Conservation (phyloP, 768 basidiomycete genomes). For the Leccinellum luteum region DNA sequence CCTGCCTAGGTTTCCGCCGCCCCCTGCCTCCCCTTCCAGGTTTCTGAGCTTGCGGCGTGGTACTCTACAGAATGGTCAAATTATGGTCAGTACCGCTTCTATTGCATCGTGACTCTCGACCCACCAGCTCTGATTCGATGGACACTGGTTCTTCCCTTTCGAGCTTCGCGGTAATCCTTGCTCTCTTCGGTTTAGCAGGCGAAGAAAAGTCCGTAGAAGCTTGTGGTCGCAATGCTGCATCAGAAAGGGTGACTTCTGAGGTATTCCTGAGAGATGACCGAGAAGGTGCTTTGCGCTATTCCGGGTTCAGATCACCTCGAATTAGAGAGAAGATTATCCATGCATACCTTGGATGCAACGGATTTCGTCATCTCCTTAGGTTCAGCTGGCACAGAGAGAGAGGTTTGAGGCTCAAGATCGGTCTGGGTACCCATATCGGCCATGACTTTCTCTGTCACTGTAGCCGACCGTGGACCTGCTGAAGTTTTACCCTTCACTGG, state of each 20-base stretch:
- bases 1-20: slow-evolving; percentile 26
- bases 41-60: slow-evolving; percentile 13
- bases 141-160: slow-evolving; percentile 24
- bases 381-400: slow-evolving; percentile 10
- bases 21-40: slow-evolving; percentile 13
- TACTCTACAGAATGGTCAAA: slow-evolving; percentile 6
- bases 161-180: slow-evolving; percentile 28
- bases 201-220: slow-evolving; percentile 19
- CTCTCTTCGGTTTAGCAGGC: slow-evolving; percentile 29
- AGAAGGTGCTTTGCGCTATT: slow-evolving; percentile 31
- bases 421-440: slow-evolving; percentile 29
- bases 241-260: slow-evolving; percentile 11
- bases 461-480: background rate
- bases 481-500: slow-evolving; percentile 12
- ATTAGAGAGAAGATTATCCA: background rate
- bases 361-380: slow-evolving; percentile 21
- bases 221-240: slow-evolving; percentile 14
- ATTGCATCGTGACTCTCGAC: slow-evolving; percentile 4
- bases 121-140: slow-evolving; percentile 13
- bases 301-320: slow-evolving; percentile 4
- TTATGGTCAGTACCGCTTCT: slow-evolving; percentile 1
- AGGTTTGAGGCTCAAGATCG: slow-evolving; percentile 18
- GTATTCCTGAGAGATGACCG: slow-evolving; percentile 17
- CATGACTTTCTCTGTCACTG: slow-evolving; percentile 12
- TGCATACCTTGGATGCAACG: slow-evolving; percentile 20